Conservation (phyloP, 768 basidiomycete genomes). For the Trametes villosa region DNA sequence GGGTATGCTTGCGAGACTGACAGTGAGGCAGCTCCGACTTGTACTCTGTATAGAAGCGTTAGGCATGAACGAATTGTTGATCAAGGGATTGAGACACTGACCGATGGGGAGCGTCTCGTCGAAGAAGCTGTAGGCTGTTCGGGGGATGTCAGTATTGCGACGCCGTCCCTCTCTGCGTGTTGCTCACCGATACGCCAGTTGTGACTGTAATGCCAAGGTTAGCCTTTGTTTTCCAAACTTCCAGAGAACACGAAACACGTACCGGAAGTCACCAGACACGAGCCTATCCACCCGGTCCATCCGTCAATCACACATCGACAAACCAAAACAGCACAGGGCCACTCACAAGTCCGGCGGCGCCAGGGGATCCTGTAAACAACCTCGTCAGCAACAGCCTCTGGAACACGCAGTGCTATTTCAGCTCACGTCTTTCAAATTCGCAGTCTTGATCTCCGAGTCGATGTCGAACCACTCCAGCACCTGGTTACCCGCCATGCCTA, state of each 20-base stretch:
- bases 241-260: conserved; percentile 28
- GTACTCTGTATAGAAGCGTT: conserved; percentile 30
- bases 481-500: conserved; percentile 62
- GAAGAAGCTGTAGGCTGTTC: conserved; percentile 37
- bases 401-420: too few species aligned
- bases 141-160: neutral
- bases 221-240: conserved; percentile 26
- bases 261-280: conserved; percentile 49
- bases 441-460: conserved; percentile 64
- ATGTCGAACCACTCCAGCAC: conserved; percentile 65
- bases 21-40: conserved; percentile 37
- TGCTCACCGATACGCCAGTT: conserved; percentile 44
- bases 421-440: conserved; percentile 38
- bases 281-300: conserved; percentile 32
- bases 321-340: conserved; percentile 1
- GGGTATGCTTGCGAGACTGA: conserved; percentile 12
- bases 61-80: neutral
- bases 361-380: conserved; percentile 42
- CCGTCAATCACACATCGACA: too few species aligned
- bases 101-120: conserved; percentile 39
- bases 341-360: conserved; percentile 45
- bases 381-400: too few species aligned
- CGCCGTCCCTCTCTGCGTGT: conserved; percentile 5
- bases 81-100: conserved; percentile 19
- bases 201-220: conserved; percentile 32